phyloP scores from a whole-genome alignment of 345 rosid genomes.

The rapeseed (Brassica napus) region DNA sequence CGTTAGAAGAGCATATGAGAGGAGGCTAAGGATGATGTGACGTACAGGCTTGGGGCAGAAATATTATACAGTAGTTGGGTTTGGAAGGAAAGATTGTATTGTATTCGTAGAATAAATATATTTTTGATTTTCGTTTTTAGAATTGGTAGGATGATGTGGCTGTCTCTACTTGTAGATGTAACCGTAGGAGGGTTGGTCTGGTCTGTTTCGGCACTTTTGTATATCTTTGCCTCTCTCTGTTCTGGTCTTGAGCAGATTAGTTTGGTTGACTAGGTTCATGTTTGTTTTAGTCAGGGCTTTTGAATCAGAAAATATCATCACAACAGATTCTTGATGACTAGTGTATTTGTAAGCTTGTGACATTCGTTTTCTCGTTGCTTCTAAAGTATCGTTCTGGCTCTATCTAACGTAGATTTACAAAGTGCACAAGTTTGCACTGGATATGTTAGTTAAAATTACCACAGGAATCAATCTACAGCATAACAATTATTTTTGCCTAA shows the following conservation, averaged over 20 bases:
- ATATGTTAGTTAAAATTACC: not conserved
- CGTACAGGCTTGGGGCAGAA: constrained; percentile 36
- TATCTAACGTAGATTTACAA: not conserved
- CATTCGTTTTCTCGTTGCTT: not conserved
- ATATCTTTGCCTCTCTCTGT: constrained; percentile 29
- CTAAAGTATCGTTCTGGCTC: not conserved
- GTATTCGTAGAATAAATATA: constrained; percentile 10
- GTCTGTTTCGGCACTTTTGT: constrained; percentile 24
- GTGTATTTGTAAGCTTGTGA: constrained; percentile 32
- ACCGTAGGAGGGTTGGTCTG: constrained; percentile 29
- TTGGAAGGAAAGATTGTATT: constrained; percentile 35
- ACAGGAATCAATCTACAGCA: not conserved
- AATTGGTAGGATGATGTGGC: constrained; percentile 7
- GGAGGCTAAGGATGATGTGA: constrained; percentile 20
- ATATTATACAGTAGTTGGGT: constrained; percentile 10
- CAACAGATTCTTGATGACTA: constrained; percentile 23
- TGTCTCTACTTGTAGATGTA: constrained; percentile 30
- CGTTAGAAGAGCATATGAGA: constrained; percentile 46
- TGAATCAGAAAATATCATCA: constrained; percentile 15
- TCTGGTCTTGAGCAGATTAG: constrained; percentile 17
- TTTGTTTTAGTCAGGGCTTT: constrained; percentile 28
- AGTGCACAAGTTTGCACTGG: not conserved
- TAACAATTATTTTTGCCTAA: not conserved
- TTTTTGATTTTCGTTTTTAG: constrained; percentile 19
- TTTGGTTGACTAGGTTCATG: constrained; percentile 15